Conservation (phyloP, 2,329 filamentous ascomycete species). For the Colletotrichum sp. region DNA sequence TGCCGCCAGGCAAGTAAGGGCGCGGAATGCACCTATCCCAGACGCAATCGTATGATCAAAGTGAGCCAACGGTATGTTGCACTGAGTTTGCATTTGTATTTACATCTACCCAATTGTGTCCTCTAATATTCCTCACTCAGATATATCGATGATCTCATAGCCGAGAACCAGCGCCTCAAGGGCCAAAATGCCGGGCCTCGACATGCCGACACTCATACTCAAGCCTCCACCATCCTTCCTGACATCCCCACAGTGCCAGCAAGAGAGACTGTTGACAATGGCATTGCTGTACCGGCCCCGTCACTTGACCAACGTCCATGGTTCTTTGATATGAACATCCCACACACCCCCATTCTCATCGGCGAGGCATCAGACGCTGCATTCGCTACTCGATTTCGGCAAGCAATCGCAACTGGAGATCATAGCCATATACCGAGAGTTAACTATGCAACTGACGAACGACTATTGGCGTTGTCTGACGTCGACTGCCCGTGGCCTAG, state of each 20-base stretch:
- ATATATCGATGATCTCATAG: slow-evolving; percentile 38
- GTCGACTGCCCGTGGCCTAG: slow-evolving; percentile 42
- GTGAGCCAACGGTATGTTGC: slow-evolving; percentile 33
- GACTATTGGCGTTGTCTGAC: slow-evolving; percentile 29
- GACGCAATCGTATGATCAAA: slow-evolving; percentile 35
- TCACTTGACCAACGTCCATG: slow-evolving; percentile 32
- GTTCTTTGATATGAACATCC: slow-evolving; percentile 37
- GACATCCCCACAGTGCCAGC: background rate
- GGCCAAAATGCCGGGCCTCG: background rate
- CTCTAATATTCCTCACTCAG: slow-evolving; percentile 8
- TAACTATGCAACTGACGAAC: slow-evolving; percentile 36
- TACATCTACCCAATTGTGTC: slow-evolving; percentile 6
- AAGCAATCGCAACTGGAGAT: slow-evolving; percentile 33
- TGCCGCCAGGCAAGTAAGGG: slow-evolving; percentile 33
- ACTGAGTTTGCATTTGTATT: slow-evolving; percentile 24
- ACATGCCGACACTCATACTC: background rate
- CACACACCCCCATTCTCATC: slow-evolving; percentile 37
- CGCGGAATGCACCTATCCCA: slow-evolving; percentile 35
- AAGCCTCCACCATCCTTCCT: background rate
- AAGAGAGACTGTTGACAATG: slow-evolving; percentile 3
- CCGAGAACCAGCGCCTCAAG: slow-evolving; percentile 35
- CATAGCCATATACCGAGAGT: slow-evolving; percentile 37
- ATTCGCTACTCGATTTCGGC: slow-evolving; percentile 40
- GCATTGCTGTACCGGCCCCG: slow-evolving; percentile 9
- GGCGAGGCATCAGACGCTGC: slow-evolving; percentile 40